These are phyloP conservation scores for Spathaspora hagerdaliae DNA, from an alignment of 805 yeast genomes.

Conservation along the genomic window DNA sequence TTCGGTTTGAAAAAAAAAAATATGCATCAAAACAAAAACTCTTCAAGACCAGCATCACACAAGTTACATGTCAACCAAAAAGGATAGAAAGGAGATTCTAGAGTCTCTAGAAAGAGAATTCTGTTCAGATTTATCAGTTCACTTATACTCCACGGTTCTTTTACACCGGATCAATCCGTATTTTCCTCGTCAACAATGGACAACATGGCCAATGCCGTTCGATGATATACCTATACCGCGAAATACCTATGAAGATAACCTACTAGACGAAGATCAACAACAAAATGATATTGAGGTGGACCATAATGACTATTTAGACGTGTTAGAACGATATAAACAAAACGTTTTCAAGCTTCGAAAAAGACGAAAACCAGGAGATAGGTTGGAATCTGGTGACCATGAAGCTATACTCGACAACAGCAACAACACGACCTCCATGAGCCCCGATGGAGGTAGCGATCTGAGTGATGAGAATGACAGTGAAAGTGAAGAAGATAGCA, in stretches of 20 bases:
- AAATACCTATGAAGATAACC: slow-evolving; percentile 17
- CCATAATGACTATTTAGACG: background rate
- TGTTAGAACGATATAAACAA: background rate
- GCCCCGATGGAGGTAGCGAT: background rate
- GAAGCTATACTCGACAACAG: slow-evolving; percentile 4
- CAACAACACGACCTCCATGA: background rate
- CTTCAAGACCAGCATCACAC: slow-evolving; percentile 3
- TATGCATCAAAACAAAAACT: too few relatives aligned
- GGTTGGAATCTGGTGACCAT: background rate
- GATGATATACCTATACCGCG: slow-evolving; percentile 36
- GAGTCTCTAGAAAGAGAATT: slow-evolving; percentile 44
- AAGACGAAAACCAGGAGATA: background rate
- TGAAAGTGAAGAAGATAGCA: slow-evolving; percentile 9
- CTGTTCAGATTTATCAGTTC: slow-evolving; percentile 56
- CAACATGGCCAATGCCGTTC: slow-evolving; percentile 54
- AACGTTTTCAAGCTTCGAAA: background rate
- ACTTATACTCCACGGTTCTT: slow-evolving; percentile 57
- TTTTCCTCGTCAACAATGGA: slow-evolving; percentile 43
- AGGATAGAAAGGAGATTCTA: slow-evolving; percentile 21
- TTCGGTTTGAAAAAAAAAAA: too few relatives aligned
- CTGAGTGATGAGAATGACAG: slow-evolving; percentile 5
- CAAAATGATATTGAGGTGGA: slow-evolving; percentile 9
- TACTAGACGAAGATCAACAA: slow-evolving; percentile 4
- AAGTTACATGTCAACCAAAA: slow-evolving; percentile 3
- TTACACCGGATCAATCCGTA: slow-evolving; percentile 32